Evolutionary conservation across 1,284 basidiomycete species (phyloP), one percentile per base, ranked within the genome.

Genomic region (Fomitopsis palustris): DNA sequence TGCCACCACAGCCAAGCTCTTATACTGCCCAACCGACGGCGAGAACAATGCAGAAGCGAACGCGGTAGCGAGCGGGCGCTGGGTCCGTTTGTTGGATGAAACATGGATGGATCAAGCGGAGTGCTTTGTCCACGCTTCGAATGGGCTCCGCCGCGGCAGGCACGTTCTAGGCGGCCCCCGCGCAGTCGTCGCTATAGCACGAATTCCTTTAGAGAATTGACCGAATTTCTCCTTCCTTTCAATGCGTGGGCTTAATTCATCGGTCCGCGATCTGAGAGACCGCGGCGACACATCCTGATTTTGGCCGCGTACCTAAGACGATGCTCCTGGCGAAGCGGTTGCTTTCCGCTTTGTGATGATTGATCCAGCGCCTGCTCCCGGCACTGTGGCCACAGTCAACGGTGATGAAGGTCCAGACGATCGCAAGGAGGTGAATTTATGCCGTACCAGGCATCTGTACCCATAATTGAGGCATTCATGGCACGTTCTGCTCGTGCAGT

Each of bases 11-110:
- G 31, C 49, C 49, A 52, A 52, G 31, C 49, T 37, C 33, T 52
- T 52, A 52, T 52, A 52, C 49, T 17, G 17, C 5, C 31, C 49
- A 16, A 27, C 3, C 31, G 16, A 21, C n/a, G 43, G 43, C 27
- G 33, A 35, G 29, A 51, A 51, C 49, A 51, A 33, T 51, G 49
- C 33, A 51, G 17, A 51, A 33, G 49, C 49, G 5, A 17, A 31
- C 49, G 49, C 35, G 49, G 19, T 52, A 35, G 35, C 31, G 49
- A 10, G 47, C 49, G 49, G 49, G 49, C 49, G 49, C 53, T 42
- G 35, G 25, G 16, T 53, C 19, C 39, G n/a, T 53, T 42, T 21
- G n/a, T 47, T 56, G 53, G 55, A 29, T 54, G 52, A 57, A 47
- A 57, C 53, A 27, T 37, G 54, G 39, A 41, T 31, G 38, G 39